These are phyloP conservation scores for Asclepias syriaca DNA, from an alignment of 257 asterid species.

Conservation along the genomic window DNA sequence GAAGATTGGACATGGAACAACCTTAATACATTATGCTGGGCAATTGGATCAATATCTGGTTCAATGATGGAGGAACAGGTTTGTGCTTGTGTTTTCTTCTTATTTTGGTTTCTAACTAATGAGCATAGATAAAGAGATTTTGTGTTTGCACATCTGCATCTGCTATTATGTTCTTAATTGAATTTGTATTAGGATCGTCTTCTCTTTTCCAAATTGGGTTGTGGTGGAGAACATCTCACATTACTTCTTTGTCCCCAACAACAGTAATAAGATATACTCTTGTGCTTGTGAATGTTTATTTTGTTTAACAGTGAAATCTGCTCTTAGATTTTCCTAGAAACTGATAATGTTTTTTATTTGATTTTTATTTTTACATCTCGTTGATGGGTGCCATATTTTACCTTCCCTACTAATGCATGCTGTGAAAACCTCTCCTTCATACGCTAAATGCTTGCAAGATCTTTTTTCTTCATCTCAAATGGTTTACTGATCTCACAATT, in stretches of 20 bases:
- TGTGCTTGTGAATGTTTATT: not conserved
- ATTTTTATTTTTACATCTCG: not conserved
- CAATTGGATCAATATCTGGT: constrained; percentile 98
- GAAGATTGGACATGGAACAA: constrained; percentile 99
- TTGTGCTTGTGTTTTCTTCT: not conserved
- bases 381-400: not conserved
- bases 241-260: not conserved
- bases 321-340: not conserved
- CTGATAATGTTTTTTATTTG: not conserved
- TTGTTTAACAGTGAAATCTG: not conserved
- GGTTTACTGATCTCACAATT: not conserved
- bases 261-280: not conserved
- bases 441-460: not conserved
- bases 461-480: not conserved
- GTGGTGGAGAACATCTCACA: not conserved
- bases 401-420: not conserved
- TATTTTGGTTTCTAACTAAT: not conserved
- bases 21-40: constrained; percentile 98
- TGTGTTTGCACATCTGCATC: not conserved
- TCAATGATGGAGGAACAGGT: constrained; percentile 99
- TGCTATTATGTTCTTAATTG: not conserved
- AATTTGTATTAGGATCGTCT: not conserved
- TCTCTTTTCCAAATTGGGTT: not conserved
- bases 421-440: not conserved
- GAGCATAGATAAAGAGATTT: not conserved